These are phyloP conservation scores for Sporothrix pseudoabietina DNA, from an alignment of 2,329 filamentous ascomycete genomes.

Conservation along the genomic window DNA sequence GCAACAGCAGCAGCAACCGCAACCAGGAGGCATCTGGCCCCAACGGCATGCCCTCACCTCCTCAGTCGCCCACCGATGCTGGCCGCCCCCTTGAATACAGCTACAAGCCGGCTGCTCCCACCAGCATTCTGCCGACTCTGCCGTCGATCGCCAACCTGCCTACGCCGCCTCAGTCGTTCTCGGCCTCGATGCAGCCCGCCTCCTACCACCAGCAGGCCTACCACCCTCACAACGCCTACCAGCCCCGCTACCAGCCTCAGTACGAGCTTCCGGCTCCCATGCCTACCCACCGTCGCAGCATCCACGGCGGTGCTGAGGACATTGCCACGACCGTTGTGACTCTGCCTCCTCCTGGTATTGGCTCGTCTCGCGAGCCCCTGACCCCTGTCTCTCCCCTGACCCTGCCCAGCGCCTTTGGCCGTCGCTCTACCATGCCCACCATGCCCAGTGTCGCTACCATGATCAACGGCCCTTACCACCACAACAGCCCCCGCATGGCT, in stretches of 20 bases:
- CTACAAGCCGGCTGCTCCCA: background rate
- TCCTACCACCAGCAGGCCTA: slow-evolving; percentile 14
- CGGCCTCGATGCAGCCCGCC: slow-evolving; percentile 27
- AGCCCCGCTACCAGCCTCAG: slow-evolving; percentile 9
- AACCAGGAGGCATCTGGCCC: background rate
- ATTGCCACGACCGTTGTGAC: slow-evolving; percentile 32
- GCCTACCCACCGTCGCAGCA: slow-evolving; percentile 8
- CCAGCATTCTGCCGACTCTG: background rate
- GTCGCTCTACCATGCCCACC: slow-evolving; percentile 22
- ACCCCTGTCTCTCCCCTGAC: slow-evolving; percentile 31
- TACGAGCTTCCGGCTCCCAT: slow-evolving; percentile 23
- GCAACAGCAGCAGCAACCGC: background rate
- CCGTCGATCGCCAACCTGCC: slow-evolving; percentile 20
- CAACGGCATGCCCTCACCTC: slow-evolving; percentile 33
- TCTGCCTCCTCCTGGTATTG: slow-evolving; percentile 24
- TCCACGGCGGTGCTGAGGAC: background rate
- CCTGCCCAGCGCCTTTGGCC: slow-evolving; percentile 21
- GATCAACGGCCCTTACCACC: slow-evolving; percentile 21
- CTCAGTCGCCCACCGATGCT: slow-evolving; percentile 32
- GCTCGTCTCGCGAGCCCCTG: slow-evolving; percentile 20
- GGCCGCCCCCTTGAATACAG: background rate
- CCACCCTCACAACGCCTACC: slow-evolving; percentile 11
- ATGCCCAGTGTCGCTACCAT: slow-evolving; percentile 13
- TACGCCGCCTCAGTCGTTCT: slow-evolving; percentile 25
- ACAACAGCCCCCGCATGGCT: slow-evolving; percentile 26